Percentiles rank a stretch among this genome's conserved stretches.
Conservation (phyloP, 352 stramenopile genomes). For the Globisporangium megalacanthum region DNA sequence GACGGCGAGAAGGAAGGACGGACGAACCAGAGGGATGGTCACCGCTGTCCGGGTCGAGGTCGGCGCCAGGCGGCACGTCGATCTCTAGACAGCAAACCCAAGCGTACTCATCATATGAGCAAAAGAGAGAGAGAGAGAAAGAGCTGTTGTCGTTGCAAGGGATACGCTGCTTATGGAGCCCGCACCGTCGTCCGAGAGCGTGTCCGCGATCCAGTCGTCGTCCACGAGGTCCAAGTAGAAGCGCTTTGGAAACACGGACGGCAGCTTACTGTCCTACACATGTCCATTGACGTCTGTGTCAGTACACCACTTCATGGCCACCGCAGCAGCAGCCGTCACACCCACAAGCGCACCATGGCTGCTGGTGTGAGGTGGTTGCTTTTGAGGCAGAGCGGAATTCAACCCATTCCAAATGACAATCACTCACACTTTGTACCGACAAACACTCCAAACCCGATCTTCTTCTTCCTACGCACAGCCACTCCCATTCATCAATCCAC, state of each 20-base stretch:
- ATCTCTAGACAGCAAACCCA: slow-evolving; percentile 39
- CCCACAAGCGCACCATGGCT: no score
- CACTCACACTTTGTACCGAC: no score
- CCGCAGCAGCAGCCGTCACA: no score
- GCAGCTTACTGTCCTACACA: slow-evolving; percentile 13
- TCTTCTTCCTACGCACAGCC: no score
- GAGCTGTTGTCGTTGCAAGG: no score
- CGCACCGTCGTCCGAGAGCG: slow-evolving; percentile 72
- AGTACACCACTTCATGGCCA: no score
- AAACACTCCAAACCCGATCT: no score
- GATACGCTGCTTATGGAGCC: not conserved
- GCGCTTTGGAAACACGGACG: slow-evolving; percentile 59
- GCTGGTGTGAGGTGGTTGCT: no score
- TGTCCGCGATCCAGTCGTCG: slow-evolving; percentile 76
- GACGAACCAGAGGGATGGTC: slow-evolving; percentile 41
- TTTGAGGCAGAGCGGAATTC: no score
- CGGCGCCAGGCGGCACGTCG: slow-evolving; percentile 47
- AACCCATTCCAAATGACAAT: no score
- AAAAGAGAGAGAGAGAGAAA: not conserved
- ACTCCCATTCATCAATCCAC: no score
- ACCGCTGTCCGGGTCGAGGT: slow-evolving; percentile 48
- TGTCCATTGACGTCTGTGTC: no score
- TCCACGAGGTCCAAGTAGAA: slow-evolving; percentile 79
- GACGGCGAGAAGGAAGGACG: not conserved
- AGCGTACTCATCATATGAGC: not conserved